Evolutionary conservation across 805 yeast species (phyloP).

Genomic region (Kuraishia cidri): DNA sequence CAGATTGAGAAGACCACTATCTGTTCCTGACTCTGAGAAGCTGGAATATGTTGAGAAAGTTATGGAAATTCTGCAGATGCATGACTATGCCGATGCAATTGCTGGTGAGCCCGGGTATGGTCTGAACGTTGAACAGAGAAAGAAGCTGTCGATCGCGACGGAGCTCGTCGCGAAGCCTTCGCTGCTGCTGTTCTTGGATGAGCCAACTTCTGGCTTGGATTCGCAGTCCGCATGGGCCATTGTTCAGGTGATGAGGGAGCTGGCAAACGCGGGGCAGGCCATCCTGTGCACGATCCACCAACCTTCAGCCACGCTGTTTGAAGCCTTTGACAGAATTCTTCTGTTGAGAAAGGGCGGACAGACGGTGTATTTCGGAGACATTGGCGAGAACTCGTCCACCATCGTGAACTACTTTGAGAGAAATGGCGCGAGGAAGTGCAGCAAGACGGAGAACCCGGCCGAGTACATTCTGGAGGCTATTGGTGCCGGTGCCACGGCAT

Average conservation of each 20-base stretch:
- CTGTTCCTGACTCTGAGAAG: slow-evolving; percentile 27
- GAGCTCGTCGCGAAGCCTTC: slow-evolving; percentile 39
- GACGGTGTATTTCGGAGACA: slow-evolving; percentile 32
- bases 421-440: slow-evolving; percentile 30
- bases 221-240: slow-evolving; percentile 43
- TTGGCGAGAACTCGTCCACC: slow-evolving; percentile 24
- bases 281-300: slow-evolving; percentile 50
- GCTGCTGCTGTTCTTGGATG: slow-evolving; percentile 36
- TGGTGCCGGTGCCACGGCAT: slow-evolving; percentile 35
- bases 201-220: slow-evolving; percentile 43
- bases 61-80: slow-evolving; percentile 32
- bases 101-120: slow-evolving; percentile 29
- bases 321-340: slow-evolving; percentile 36
- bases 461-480: slow-evolving; percentile 36
- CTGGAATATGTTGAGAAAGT: slow-evolving; percentile 32
- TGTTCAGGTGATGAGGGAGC: slow-evolving; percentile 30
- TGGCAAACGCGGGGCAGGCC: slow-evolving; percentile 38
- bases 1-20: slow-evolving; percentile 25
- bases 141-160: slow-evolving; percentile 33
- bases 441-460: slow-evolving; percentile 27
- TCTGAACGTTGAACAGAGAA: slow-evolving; percentile 30
- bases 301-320: slow-evolving; percentile 41
- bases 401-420: slow-evolving; percentile 25
- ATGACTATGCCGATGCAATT: slow-evolving; percentile 34
- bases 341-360: slow-evolving; percentile 41